Evolutionary conservation across 352 stramenopile genomes (phyloP), one percentile per base, ranked within the genome.

Genomic region (Globisporangium uncinulatum): DNA sequence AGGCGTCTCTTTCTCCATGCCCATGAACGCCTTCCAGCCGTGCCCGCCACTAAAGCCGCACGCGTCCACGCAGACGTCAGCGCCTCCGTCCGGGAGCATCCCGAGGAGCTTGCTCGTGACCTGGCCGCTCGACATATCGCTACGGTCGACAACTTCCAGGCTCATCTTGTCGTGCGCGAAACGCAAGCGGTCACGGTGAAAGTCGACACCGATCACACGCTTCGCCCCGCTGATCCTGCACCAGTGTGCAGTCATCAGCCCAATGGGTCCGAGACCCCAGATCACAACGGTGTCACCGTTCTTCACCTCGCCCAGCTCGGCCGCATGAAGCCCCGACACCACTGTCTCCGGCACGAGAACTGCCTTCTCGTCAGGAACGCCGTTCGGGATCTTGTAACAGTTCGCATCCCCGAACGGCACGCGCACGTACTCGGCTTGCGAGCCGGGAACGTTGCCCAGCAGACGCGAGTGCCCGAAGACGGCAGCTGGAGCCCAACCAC

Each of bases 341-440:
- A 74, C 73, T 5, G 79, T 90, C 63, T 90, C 79, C 19, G 70
- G 69, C 45, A 77, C 76, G 4, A 90, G 51, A 24, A 93, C n/a
- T 0, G 79, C 83, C 47, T 90, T 85, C 20, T 91, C 77, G 31
- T 87, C 75, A 11, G 64, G 60, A 13, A 90, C 57, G 34, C 66
- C 61, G 15, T 70, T 70, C 7, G 80, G 80, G 14, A 90, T 41
- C 63, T 79, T 78, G 57, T 78, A 79, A 60, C 79, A 88, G 67
- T 89, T 93, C 21, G 74, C 51, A 32, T 93, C 83, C 4, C 62
- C 83, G 45, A 83, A 87, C 4, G 83, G 83, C 59, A 93, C 83
- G 21, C 82, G 76, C 14, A 91, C 76, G 47, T 72, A 91, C 71
- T 93, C 76, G 8, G 83, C 83, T 54, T 90, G 77, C 21, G 79